A percentile compares a stretch with the other conserved stretches of the same genome.
Conservation (phyloP, 2,329 filamentous ascomycete genomes). For the Raffaelea albimanens region DNA sequence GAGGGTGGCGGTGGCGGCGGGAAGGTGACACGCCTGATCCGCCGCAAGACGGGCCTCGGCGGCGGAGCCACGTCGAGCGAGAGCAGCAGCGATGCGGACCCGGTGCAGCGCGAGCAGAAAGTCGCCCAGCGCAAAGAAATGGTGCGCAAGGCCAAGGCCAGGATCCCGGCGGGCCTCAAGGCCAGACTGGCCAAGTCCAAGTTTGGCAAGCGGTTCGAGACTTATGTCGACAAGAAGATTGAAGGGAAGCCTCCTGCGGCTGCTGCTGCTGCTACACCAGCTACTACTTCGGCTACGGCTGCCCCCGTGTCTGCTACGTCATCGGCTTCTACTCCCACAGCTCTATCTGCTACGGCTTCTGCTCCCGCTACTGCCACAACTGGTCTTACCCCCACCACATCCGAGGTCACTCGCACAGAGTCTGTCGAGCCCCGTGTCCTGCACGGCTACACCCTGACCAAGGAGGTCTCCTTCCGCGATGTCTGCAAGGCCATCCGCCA, state of each 20-base stretch:
- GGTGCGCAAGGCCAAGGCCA: conserved; percentile 56
- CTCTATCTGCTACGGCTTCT: background rate
- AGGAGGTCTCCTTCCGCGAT: conserved; percentile 74
- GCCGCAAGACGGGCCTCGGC: conserved; percentile 23
- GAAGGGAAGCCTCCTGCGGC: conserved; percentile 9
- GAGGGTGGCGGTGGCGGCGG: conserved; percentile 15
- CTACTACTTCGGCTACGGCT: background rate
- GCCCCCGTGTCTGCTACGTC: background rate
- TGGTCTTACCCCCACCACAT: background rate
- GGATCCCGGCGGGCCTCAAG: conserved; percentile 32
- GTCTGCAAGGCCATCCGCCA: conserved; percentile 76
- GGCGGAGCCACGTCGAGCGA: conserved; percentile 32
- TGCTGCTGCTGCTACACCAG: background rate
- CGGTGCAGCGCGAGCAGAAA: conserved; percentile 3
- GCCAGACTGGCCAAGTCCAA: conserved; percentile 39
- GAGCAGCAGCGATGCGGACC: conserved; percentile 34
- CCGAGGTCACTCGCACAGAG: background rate
- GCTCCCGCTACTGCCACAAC: background rate
- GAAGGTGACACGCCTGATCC: background rate
- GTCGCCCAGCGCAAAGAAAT: conserved; percentile 42
- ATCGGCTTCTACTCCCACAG: background rate
- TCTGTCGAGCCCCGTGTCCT: conserved; percentile 63
- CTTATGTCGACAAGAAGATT: conserved; percentile 21
- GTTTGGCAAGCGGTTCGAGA: conserved; percentile 31
- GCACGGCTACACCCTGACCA: conserved; percentile 86